These are phyloP conservation scores for Arabis hirsuta DNA, from an alignment of 345 rosid species.

Conservation along the genomic window DNA sequence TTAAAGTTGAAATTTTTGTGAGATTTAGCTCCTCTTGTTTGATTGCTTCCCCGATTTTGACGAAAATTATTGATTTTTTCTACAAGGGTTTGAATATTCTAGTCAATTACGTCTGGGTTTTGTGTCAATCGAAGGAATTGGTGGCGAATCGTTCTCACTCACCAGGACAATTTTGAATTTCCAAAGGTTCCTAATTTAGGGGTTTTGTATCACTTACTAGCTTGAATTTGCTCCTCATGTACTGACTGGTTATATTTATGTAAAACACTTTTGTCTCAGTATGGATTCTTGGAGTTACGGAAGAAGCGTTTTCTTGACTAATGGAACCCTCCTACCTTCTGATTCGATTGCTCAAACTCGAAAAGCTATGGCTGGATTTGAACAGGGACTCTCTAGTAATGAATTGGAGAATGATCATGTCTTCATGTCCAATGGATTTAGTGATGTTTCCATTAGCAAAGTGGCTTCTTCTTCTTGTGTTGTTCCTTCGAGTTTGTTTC, in stretches of 20 bases:
- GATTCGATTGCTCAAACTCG: conserved; percentile 48
- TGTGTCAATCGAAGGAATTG: conserved; percentile 8
- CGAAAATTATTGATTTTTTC: conserved; percentile 12
- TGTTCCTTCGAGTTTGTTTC: conserved; percentile 44
- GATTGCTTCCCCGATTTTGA: conserved; percentile 2
- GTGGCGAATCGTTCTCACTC: conserved; percentile 15
- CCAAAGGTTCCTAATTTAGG: conserved; percentile 24
- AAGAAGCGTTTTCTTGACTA: conserved; percentile 46
- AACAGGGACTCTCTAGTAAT: conserved; percentile 35
- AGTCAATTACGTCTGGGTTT: conserved; percentile 28
- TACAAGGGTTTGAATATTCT: conserved; percentile 11
- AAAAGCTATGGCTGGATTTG: conserved; percentile 48
- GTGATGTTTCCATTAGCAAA: conserved; percentile 42
- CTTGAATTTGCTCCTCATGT: conserved; percentile 2
- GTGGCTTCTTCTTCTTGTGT: conserved; percentile 41
- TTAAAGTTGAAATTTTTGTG: background rate
- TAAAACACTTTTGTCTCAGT: conserved; percentile 5
- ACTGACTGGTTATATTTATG: background rate
- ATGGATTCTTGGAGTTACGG: conserved; percentile 69
- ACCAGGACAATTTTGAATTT: background rate
- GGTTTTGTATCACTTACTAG: background rate
- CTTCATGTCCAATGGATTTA: conserved; percentile 44
- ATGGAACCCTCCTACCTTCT: conserved; percentile 49
- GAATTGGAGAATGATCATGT: conserved; percentile 41
- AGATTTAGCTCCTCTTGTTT: conserved; percentile 11